Conservation (phyloP, 73 alveolate species). For the Diophrys sp. region DNA sequence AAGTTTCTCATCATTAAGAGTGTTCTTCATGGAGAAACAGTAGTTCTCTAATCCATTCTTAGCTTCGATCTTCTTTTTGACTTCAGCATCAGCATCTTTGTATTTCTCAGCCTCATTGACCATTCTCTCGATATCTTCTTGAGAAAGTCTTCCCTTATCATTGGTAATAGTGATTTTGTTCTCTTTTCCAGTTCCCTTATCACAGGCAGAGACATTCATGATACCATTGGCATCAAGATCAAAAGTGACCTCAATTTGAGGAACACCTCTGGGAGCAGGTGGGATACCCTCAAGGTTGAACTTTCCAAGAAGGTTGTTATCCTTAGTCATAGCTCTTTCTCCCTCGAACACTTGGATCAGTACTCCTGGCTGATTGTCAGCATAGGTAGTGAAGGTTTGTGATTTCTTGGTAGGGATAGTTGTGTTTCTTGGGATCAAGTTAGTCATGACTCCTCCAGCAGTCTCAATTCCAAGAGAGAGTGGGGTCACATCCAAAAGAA, state of each 20-base stretch:
- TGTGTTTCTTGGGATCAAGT: conserved; percentile 91
- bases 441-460: conserved; percentile 99
- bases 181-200: conserved; percentile 47
- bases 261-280: conserved; percentile 50
- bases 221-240: conserved; percentile 47
- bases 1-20: conserved; percentile 84
- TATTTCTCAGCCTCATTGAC: conserved; percentile 87
- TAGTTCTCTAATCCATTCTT: conserved; percentile 84
- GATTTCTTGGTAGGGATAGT: conserved; percentile 92
- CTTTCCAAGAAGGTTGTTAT: conserved; percentile 93
- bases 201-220: conserved; percentile 62
- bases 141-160: conserved; percentile 67
- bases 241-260: conserved; percentile 69
- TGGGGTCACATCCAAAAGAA: conserved; percentile 88
- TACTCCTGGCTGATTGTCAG: conserved; percentile 97
- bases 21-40: conserved; percentile 77
- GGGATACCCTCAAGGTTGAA: conserved; percentile 78
- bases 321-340: conserved; percentile 95
- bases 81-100: conserved; percentile 83
- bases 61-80: conserved; percentile 83
- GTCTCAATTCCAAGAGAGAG: conserved; percentile 96
- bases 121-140: conserved; percentile 83
- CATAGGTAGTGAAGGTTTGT: conserved; percentile 94
- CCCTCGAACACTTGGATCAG: conserved; percentile 97
- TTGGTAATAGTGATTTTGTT: conserved; percentile 75